Base-by-base conservation (phyloP, 140 eudicot species). In the Stevia rebaudiana region DNA sequence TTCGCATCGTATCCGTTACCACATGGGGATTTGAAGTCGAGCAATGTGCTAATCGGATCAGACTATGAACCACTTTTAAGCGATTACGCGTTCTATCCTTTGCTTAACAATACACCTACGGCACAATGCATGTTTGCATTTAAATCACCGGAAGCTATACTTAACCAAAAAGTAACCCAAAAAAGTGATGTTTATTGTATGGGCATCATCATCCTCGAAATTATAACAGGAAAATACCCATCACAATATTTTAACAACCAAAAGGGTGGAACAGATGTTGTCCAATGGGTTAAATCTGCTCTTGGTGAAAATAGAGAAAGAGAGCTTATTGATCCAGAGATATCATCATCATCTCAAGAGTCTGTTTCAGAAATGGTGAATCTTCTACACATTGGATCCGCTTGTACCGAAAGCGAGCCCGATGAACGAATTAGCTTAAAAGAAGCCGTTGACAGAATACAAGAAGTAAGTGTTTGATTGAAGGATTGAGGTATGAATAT, bases 21-120 rank as follows among this genome's bases (percentile, higher is more conserved):
- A 24, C 98, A 88, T 25, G 98, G 98, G 37, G 87, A 91, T 67
- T 85, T 91, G 50, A 91, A 91, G 66, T 85, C 96, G 9, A 80
- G 98, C 94, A 90, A 91, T 72, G 79, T 91, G 5, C 85, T 91
- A 5, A 74, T 91, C 0, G 63, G 77, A 7, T 39, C 70, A 49
- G 77, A 70, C 67, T 80, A 78, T 40, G 98, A 84, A 60, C 95
- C 98, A 3, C 84, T 87, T 28, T 86, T 87, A 21, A 71, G 87
- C 11, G 96, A 87, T 66, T 91, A 91, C 61, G 87, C 85, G 5
- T 72, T 91, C 37, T 63, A 76, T 55, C 79, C 86, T 7, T 36
- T 91, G 49, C 69, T 83, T 46, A 83, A 74, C 49, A 74, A 68
- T 35, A 78, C 88, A 3, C 87, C 78, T n/a, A 78, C 78, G 1